Conservation (phyloP, 345 rosid species). For the Noccaea bulbosa region DNA sequence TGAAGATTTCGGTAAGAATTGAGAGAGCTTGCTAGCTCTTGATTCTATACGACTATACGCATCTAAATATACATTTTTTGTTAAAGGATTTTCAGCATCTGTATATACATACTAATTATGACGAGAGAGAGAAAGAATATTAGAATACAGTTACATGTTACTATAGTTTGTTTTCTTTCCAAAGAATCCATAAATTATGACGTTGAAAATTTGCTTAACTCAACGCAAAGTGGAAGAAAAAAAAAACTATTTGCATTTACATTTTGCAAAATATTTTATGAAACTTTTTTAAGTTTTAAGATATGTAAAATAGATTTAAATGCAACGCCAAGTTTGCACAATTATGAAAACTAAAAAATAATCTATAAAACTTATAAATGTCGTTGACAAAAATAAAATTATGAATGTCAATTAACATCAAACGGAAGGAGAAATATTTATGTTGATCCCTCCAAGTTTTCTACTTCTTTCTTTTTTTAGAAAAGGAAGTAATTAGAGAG, state of each 20-base stretch:
- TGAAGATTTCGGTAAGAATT: neutral
- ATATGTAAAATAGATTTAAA: neutral
- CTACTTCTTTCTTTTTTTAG: neutral
- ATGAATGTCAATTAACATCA: neutral
- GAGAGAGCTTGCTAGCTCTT: neutral
- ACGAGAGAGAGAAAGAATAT: too few species aligned
- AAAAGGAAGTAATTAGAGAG: slow-evolving; percentile 13
- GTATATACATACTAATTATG: neutral
- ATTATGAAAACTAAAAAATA: neutral
- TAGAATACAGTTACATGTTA: neutral
- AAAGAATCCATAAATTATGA: neutral
- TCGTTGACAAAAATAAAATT: too few species aligned
- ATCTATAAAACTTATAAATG: neutral
- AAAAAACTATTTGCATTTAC: neutral
- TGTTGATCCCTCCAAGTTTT: slow-evolving; percentile 2
- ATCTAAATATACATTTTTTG: neutral
- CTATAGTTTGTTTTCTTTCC: neutral
- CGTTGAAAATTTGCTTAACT: neutral
- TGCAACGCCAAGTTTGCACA: slow-evolving; percentile 9
- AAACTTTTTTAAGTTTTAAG: neutral
- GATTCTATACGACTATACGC: neutral
- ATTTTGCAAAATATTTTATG: neutral
- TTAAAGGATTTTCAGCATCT: neutral
- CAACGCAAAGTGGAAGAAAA: neutral
- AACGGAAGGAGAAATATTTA: slow-evolving; percentile 1